Evolutionary conservation across 495 filamentous ascomycete species (phyloP).

Genomic region (Elaphomyces granulatus): DNA sequence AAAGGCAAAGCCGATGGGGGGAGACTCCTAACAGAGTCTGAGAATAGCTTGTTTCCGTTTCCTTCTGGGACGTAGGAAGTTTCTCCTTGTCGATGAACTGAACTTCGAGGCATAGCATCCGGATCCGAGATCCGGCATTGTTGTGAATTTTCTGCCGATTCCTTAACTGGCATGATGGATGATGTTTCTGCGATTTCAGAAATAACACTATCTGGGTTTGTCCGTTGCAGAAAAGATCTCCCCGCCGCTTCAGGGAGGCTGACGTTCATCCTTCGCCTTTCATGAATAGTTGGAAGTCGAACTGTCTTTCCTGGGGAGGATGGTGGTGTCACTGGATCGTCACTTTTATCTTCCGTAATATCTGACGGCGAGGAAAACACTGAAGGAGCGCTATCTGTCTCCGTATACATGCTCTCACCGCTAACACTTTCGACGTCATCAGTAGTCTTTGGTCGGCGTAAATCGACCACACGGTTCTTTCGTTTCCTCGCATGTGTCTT

Average conservation of each 20-base stretch:
- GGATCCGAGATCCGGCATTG: slow-evolving; percentile 10
- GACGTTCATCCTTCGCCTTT: slow-evolving; percentile 24
- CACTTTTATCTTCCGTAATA: slow-evolving; percentile 24
- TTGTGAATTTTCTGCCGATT: neutral
- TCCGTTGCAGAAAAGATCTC: neutral
- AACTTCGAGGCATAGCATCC: slow-evolving; percentile 25
- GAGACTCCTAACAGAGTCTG: slow-evolving; percentile 14
- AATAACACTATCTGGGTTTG: neutral
- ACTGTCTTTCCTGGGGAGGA: slow-evolving; percentile 21
- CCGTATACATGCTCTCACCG: slow-evolving; percentile 33
- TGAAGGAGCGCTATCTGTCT: slow-evolving; percentile 24
- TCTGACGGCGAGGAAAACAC: slow-evolving; percentile 32
- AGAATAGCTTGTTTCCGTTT: slow-evolving; percentile 19
- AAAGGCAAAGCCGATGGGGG: slow-evolving; percentile 28
- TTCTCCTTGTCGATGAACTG: slow-evolving; percentile 11
- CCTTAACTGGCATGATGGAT: slow-evolving; percentile 7
- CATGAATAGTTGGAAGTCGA: slow-evolving; percentile 25
- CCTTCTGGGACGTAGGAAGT: slow-evolving; percentile 14
- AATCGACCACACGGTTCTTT: slow-evolving; percentile 87
- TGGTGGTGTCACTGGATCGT: slow-evolving; percentile 35
- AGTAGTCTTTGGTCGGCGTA: slow-evolving; percentile 50
- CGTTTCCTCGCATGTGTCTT: slow-evolving; percentile 59
- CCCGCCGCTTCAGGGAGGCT: neutral
- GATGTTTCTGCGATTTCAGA: slow-evolving; percentile 16
- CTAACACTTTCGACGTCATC: slow-evolving; percentile 41